Conservation (phyloP, 83 land plant genomes). For the Diphasiastrum complanatum region DNA sequence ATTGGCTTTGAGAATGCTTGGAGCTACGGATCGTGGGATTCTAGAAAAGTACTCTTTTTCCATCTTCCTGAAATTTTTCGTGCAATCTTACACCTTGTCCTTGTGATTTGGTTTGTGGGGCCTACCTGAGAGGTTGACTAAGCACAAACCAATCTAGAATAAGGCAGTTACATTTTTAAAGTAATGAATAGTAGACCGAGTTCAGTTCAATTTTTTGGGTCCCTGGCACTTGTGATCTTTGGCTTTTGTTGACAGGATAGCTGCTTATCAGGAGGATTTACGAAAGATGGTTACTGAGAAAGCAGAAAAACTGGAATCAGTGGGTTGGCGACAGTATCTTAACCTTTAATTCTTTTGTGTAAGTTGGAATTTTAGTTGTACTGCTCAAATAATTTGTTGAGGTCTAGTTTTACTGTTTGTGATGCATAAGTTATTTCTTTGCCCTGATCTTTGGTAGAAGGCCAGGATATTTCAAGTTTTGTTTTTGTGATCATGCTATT, state of each 20-base stretch:
- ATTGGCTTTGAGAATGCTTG: constrained; percentile 74
- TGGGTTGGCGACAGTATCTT: constrained; percentile 61
- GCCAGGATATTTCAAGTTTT: too few relatives aligned
- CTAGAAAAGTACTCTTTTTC: constrained; percentile 31
- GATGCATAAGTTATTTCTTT: too few relatives aligned
- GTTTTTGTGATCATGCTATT: too few relatives aligned
- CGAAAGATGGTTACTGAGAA: constrained; percentile 53
- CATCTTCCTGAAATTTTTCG: neutral
- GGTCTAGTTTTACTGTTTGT: too few relatives aligned
- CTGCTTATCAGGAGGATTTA: constrained; percentile 46
- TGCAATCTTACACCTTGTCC: too few relatives aligned
- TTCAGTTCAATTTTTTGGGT: neutral
- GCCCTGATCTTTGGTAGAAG: too few relatives aligned
- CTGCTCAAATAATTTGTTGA: too few relatives aligned
- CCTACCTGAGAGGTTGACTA: too few relatives aligned
- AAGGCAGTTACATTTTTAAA: neutral
- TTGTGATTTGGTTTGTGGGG: too few relatives aligned
- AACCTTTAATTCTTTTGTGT: too few relatives aligned
- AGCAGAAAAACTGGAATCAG: constrained; percentile 53
- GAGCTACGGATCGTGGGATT: constrained; percentile 32
- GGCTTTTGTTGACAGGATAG: constrained; percentile 35
- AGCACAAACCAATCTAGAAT: too few relatives aligned
- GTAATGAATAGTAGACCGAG: neutral
- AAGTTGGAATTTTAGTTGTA: too few relatives aligned
- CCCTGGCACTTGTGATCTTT: neutral